A percentile compares a stretch with the other conserved stretches of the same genome.
Evolutionary conservation across 345 rosid genomes (phyloP).

Genomic region (Brassica cretica): DNA sequence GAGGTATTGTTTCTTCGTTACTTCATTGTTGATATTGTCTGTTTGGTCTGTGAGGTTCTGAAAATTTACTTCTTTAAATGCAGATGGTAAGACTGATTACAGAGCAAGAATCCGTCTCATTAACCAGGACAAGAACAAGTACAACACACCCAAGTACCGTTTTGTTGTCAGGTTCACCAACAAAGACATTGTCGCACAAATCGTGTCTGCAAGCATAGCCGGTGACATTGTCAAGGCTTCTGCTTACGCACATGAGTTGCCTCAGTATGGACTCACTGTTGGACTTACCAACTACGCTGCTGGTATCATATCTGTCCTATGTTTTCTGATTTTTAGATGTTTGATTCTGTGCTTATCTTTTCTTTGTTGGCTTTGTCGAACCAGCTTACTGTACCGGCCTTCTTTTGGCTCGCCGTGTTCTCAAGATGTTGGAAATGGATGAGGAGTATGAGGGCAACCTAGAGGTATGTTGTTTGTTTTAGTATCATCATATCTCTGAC

Average conservation of each 20-base stretch:
- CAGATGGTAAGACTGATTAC: conserved; percentile 78
- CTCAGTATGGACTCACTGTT: conserved; percentile 62
- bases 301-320: conserved; percentile 39
- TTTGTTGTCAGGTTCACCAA: conserved; percentile 68
- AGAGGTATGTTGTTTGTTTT: conserved; percentile 45
- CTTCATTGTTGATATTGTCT: background rate
- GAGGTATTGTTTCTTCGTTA: conserved; percentile 43
- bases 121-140: conserved; percentile 72
- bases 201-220: conserved; percentile 52
- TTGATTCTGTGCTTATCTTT: background rate
- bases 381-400: conserved; percentile 76
- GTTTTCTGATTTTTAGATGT: background rate
- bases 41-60: background rate
- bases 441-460: conserved; percentile 63
- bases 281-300: conserved; percentile 79
- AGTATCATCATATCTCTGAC: background rate
- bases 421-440: conserved; percentile 71
- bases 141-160: conserved; percentile 74
- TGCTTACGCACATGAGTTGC: conserved; percentile 69
- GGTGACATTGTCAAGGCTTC: conserved; percentile 67
- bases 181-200: conserved; percentile 61
- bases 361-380: background rate
- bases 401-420: conserved; percentile 70
- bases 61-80: background rate
- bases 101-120: conserved; percentile 68